Base-by-base conservation (phyloP, 805 yeast species). In the Candida sonorensis region DNA sequence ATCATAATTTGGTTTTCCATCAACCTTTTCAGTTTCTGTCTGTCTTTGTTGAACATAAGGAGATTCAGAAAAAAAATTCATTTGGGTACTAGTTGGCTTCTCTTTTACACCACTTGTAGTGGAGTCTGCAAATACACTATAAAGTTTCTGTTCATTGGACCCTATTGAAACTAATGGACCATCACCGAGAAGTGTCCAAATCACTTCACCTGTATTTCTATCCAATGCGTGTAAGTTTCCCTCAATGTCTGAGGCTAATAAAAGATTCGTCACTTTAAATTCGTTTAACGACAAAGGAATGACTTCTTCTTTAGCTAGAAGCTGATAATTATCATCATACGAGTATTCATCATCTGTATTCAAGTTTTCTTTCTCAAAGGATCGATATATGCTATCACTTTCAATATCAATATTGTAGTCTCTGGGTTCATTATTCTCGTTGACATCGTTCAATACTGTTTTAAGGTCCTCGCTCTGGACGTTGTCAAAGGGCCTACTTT, bases 161-260 rank as follows among this genome's bases (percentile, higher is more conserved):
- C 60, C 29, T 3, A 55, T 40, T 2, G 36, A 56, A 9, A 81
- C 84, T 33, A 82, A 58, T 0, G 94, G 80, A 2, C 69, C 72
- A 13, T 71, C 73, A 3, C 83, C 75, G 4, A 74, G 71, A 3
- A 87, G 56, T 0, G 86, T 68, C 97, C 97, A 88, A 11, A 80
- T 50, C 8, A 78, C 53, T 17, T 72, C 72, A 2, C 97, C 97
- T 0, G 81, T 75, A 30, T 72, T 64, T 38, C 97, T 64, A 42
- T 79, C 76, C 8, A 87, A 57, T 0, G 92, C 95, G 51, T 86
- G 92, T 8, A 88, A 55, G 18, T 82, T 78, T 2, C 97, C 97
- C 48, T 90, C 95, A 2, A 87, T 70, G 47, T 88, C 94, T 10
- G 88, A 75, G 0, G 84, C 75, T 4, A 87, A 56, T 3, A 88